Conservation (phyloP, 345 rosid genomes). For the Streptanthus diversifolius region DNA sequence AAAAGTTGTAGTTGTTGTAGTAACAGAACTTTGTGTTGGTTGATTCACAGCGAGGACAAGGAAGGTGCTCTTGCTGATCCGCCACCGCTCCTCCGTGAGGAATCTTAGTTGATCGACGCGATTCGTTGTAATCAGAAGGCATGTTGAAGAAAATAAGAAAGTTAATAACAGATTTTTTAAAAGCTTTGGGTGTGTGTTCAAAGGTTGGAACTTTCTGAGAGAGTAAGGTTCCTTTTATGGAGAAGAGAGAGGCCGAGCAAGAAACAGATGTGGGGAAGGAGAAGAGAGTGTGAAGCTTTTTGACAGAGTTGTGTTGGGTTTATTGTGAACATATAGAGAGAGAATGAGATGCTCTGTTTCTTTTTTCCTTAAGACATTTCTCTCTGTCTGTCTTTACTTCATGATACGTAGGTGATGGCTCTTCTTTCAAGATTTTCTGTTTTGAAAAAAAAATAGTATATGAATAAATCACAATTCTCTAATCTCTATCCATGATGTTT, state of each 20-base stretch:
- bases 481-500: neutral
- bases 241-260: neutral
- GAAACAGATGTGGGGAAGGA: neutral
- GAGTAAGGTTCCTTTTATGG: slow-evolving; percentile 26
- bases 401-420: slow-evolving; percentile 25
- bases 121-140: slow-evolving; percentile 50
- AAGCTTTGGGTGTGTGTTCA: neutral
- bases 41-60: slow-evolving; percentile 94
- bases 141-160: slow-evolving; percentile 35
- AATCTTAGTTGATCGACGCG: slow-evolving; percentile 30
- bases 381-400: slow-evolving; percentile 7
- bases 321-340: slow-evolving; percentile 30
- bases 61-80: slow-evolving; percentile 73
- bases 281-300: slow-evolving; percentile 22
- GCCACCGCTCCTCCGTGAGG: slow-evolving; percentile 31
- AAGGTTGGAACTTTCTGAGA: slow-evolving; percentile 16
- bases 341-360: slow-evolving; percentile 15
- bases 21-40: slow-evolving; percentile 91
- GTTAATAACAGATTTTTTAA: neutral
- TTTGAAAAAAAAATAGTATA: neutral
- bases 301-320: slow-evolving; percentile 37
- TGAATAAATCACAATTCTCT: neutral
- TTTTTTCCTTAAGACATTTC: neutral
- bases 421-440: slow-evolving; percentile 26
- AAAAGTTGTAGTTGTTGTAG: slow-evolving; percentile 93